phyloP scores from a whole-genome alignment of 2,329 filamentous ascomycete genomes.

The Aureobasidium melanogenum region DNA sequence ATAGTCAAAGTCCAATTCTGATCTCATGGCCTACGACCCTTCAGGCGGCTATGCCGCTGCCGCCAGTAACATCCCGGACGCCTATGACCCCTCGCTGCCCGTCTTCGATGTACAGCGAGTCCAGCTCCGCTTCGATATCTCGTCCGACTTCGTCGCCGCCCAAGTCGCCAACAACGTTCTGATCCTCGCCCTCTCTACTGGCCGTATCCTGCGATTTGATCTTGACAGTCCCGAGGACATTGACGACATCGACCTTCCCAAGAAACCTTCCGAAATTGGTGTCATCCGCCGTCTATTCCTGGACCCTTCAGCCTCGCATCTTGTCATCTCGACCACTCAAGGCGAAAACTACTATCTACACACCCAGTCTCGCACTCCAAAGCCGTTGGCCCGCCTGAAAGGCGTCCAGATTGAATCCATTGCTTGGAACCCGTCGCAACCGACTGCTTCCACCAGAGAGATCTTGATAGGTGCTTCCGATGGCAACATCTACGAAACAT shows the following conservation, averaged over 20 bases:
- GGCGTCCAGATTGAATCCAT: conserved; percentile 82
- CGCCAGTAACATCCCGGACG: conserved; percentile 11
- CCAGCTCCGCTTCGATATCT: conserved; percentile 86
- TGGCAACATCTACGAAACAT: conserved; percentile 89
- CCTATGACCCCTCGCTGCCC: conserved; percentile 46
- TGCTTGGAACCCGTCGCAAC: conserved; percentile 88
- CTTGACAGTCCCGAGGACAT: conserved; percentile 90
- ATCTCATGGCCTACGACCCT: conserved; percentile 18
- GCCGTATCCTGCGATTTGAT: conserved; percentile 88
- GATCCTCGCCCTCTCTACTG: conserved; percentile 82
- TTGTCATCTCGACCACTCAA: conserved; percentile 81
- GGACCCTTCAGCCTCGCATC: conserved; percentile 89
- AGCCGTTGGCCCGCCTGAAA: conserved; percentile 70
- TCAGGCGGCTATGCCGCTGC: conserved; percentile 21
- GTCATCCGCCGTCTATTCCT: conserved; percentile 95
- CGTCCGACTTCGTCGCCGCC: conserved; percentile 90
- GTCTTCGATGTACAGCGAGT: conserved; percentile 94
- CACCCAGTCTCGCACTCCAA: conserved; percentile 82
- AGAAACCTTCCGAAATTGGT: conserved; percentile 82
- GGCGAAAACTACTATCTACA: conserved; percentile 98
- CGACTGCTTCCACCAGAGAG: conserved; percentile 88
- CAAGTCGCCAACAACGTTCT: conserved; percentile 97
- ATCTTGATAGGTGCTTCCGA: conserved; percentile 88
- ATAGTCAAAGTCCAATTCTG: not conserved
- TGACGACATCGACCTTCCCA: conserved; percentile 92